Evolutionary conservation across 1,139 yeast species (phyloP).

Genomic region (Debaryomycetaceae sp.): DNA sequence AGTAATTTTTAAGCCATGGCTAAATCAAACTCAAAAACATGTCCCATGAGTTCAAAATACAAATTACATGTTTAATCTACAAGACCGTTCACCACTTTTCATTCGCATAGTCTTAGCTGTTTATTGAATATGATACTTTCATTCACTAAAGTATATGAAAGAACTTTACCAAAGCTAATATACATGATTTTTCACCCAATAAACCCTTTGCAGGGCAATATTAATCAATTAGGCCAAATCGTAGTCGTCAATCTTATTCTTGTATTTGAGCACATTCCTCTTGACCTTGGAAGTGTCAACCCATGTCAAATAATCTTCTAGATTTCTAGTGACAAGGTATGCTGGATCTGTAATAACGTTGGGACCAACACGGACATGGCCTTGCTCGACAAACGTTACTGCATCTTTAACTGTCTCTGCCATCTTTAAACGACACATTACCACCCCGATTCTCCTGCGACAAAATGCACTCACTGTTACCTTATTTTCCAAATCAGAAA

Average conservation of each 20-base stretch:
- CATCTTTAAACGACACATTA: slow-evolving; percentile 94
- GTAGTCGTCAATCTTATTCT: slow-evolving; percentile 80
- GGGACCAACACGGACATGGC: slow-evolving; percentile 97
- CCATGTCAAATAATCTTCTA: slow-evolving; percentile 98
- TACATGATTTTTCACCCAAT: neutral
- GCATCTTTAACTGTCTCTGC: slow-evolving; percentile 89
- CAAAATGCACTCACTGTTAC: slow-evolving; percentile 90
- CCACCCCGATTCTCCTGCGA: slow-evolving; percentile 88
- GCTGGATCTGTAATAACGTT: slow-evolving; percentile 95
- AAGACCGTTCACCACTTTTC: too few species aligned
- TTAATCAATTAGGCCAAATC: slow-evolving; percentile 46
- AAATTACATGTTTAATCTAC: too few species aligned
- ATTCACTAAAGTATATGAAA: too few species aligned
- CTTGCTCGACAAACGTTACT: slow-evolving; percentile 89
- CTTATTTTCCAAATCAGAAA: slow-evolving; percentile 89
- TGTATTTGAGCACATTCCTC: slow-evolving; percentile 81
- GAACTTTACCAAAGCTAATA: neutral
- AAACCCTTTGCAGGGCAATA: neutral
- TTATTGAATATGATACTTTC: too few species aligned
- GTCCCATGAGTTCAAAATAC: too few species aligned
- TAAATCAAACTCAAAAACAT: too few species aligned
- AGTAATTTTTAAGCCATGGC: slow-evolving; percentile 23
- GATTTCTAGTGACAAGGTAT: slow-evolving; percentile 80
- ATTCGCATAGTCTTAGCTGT: too few species aligned
- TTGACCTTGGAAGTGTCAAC: slow-evolving; percentile 92